Base-by-base conservation (phyloP, 306 rosid species). In the Luffa acutangula region DNA sequence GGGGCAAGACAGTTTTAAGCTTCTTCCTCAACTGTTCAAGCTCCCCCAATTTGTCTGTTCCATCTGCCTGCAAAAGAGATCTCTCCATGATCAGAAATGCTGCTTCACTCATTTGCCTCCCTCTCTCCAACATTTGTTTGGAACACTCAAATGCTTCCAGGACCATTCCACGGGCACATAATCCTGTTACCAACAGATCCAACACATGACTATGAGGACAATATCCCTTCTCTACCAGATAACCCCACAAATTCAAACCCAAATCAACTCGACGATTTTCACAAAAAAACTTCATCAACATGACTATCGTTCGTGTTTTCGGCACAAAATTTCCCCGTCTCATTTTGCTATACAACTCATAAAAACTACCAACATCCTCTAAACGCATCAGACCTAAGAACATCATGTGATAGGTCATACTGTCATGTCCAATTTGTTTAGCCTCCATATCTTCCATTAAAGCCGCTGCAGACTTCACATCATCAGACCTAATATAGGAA, bases 161-260 rank as follows among this genome's bases (percentile, higher is more conserved):
- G 25, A 83, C 86, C 84, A 79, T 66, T 58, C 93, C 90, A 66
- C 85, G 79, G 42, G 98, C 86, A 81, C 98, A 95, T 49, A 95
- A 85, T 25, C 90, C 98, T 21, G 91, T 90, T 43, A 92, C 88
- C 84, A 95, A 76, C 80, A 95, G 86, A 82, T 95, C 97, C 76
- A 92, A 85, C 21, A 91, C 97, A 84, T 92, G 97, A 65, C 89
- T 73, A 80, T 91, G 98, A 53, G 97, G 98, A 73, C 98, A 95
- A 76, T 82, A 87, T 12, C 98, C 97, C 81, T 87, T 90, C 79
- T 80, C 96, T 67, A 91, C 70, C 31, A 92, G 56, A 79, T 91
- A 92, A 33, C 77, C 59, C 98, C 98, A 95, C 14, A 95, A 83
- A 76, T 83, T 74, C 82, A 95, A 71, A 78, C 93, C 85, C 84